These are phyloP conservation scores for Ascoidea asiatica DNA, from an alignment of 805 yeast genomes.

Conservation along the genomic window DNA sequence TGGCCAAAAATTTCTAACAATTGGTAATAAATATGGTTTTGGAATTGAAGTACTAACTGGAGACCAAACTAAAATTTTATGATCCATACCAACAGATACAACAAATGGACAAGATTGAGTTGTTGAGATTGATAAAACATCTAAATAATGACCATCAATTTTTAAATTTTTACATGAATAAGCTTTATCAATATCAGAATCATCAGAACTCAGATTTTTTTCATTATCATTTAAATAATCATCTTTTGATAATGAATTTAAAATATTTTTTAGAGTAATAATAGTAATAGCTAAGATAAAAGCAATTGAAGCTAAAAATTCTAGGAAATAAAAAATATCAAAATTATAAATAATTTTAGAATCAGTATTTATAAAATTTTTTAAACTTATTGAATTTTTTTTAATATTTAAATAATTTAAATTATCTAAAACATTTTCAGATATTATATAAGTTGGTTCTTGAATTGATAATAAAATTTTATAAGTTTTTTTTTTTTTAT, in stretches of 20 bases:
- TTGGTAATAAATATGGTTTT: constrained; percentile 29
- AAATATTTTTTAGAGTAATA: constrained; percentile 26
- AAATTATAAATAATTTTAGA: constrained; percentile 24
- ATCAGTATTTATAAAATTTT: constrained; percentile 11
- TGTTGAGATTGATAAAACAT: constrained; percentile 46
- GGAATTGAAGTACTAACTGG: constrained; percentile 39
- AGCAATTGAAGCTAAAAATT: constrained; percentile 35
- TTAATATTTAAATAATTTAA: background rate
- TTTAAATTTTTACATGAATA: constrained; percentile 25
- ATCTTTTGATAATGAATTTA: constrained; percentile 11
- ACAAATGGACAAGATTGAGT: constrained; percentile 49
- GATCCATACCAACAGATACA: constrained; percentile 63
- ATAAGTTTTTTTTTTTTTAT: constrained; percentile 6
- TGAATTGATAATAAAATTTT: constrained; percentile 13
- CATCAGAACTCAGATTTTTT: constrained; percentile 3
- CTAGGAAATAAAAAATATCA: constrained; percentile 40
- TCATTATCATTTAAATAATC: constrained; percentile 8
- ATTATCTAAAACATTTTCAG: background rate
- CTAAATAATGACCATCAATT: constrained; percentile 43
- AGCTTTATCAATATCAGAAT: constrained; percentile 6
- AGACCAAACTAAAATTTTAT: constrained; percentile 60
- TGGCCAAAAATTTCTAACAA: constrained; percentile 41
- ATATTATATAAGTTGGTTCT: constrained; percentile 15
- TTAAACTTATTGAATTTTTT: background rate
- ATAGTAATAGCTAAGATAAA: constrained; percentile 38